Conservation (phyloP, 352 stramenopile genomes). For the Phytophthora brassicae region DNA sequence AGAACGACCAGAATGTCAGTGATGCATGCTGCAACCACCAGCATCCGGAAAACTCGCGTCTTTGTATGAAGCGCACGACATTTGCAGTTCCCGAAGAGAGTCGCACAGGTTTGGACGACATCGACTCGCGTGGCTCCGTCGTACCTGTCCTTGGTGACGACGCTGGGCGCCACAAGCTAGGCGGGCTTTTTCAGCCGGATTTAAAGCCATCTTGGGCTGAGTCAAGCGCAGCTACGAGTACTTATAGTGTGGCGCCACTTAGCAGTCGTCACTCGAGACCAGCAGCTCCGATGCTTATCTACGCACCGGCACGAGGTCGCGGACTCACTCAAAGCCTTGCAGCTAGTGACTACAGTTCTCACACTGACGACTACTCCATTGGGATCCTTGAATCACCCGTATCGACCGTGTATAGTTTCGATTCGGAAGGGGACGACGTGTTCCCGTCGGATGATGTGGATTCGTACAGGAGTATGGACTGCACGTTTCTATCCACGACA, state of each 20-base stretch:
- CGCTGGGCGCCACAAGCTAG: slow-evolving; percentile 9
- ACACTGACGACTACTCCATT: slow-evolving; percentile 39
- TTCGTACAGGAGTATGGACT: slow-evolving; percentile 32
- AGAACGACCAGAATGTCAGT: slow-evolving; percentile 6
- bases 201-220: slow-evolving; percentile 25
- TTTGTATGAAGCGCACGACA: slow-evolving; percentile 30
- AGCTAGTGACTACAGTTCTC: slow-evolving; percentile 28
- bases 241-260: slow-evolving; percentile 25
- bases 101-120: slow-evolving; percentile 9
- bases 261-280: slow-evolving; percentile 27
- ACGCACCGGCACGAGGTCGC: slow-evolving; percentile 16
- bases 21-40: background rate
- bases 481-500: slow-evolving; percentile 29
- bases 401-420: slow-evolving; percentile 34
- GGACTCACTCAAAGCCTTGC: slow-evolving; percentile 11
- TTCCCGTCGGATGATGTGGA: slow-evolving; percentile 33
- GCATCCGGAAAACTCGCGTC: slow-evolving; percentile 17
- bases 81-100: slow-evolving; percentile 17
- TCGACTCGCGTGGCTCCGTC: slow-evolving; percentile 25
- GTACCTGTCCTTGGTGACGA: slow-evolving; percentile 28
- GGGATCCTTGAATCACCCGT: slow-evolving; percentile 33
- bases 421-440: slow-evolving; percentile 25
- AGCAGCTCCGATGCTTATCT: slow-evolving; percentile 22
- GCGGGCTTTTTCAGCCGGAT: slow-evolving; percentile 11
- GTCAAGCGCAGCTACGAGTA: slow-evolving; percentile 13